Evolutionary conservation across 2,329 filamentous ascomycete genomes (phyloP).

Genomic region (Leptographium flavum): DNA sequence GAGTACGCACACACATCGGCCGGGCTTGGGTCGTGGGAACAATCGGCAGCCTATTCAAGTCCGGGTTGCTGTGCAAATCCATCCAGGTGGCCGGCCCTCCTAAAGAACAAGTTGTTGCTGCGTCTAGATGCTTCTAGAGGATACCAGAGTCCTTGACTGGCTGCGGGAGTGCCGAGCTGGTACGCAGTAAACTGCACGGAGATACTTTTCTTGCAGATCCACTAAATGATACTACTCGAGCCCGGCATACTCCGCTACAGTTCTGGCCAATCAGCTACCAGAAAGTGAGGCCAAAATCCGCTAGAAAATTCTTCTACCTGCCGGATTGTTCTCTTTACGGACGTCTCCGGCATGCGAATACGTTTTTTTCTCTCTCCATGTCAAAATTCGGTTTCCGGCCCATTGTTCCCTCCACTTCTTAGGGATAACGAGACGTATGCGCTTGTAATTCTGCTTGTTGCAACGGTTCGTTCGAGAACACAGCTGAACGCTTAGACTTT

Average conservation of each 20-base stretch:
- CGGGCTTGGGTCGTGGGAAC: no score
- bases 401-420: not conserved
- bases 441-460: not conserved
- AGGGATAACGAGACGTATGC: not conserved
- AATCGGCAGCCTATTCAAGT: no score
- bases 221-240: not conserved
- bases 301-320: not conserved
- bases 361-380: not conserved
- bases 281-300: not conserved
- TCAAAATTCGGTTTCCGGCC: not conserved
- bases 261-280: not conserved
- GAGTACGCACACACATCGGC: no score
- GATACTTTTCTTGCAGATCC: not conserved
- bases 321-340: constrained; percentile 1
- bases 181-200: not conserved
- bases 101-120: not conserved
- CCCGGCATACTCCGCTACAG: not conserved
- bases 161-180: not conserved
- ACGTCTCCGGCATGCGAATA: not conserved
- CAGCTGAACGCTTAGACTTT: no score
- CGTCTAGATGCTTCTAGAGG: not conserved
- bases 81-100: no score
- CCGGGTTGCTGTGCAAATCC: no score
- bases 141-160: not conserved
- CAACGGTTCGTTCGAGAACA: no score